phyloP scores from a whole-genome alignment of 352 stramenopile species.

The Phytophthora multivora region DNA sequence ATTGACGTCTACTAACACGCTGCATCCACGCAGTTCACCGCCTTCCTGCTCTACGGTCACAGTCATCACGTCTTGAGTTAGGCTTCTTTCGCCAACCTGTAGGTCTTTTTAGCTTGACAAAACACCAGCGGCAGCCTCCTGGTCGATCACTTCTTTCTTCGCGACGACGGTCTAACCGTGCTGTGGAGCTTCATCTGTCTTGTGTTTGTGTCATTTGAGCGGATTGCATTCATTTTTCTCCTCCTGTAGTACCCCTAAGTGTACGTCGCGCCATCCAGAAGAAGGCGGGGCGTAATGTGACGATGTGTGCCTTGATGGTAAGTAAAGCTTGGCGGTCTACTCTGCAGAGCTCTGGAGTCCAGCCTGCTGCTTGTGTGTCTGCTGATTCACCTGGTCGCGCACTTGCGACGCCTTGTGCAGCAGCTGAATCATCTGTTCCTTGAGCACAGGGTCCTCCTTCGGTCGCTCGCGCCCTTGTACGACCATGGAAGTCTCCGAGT shows the following conservation, averaged over 20 bases:
- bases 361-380: slow-evolving; percentile 61
- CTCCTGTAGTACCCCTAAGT: slow-evolving; percentile 18
- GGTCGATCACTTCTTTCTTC: slow-evolving; percentile 7
- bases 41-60: no score
- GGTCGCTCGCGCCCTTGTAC: slow-evolving; percentile 45
- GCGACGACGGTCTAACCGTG: slow-evolving; percentile 2
- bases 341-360: slow-evolving; percentile 79
- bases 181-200: slow-evolving; percentile 6
- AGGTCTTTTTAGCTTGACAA: slow-evolving; percentile 4
- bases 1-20: slow-evolving; percentile 6
- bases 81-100: slow-evolving; percentile 18
- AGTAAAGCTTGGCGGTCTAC: slow-evolving; percentile 35
- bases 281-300: slow-evolving; percentile 23
- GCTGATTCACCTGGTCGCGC: slow-evolving; percentile 70
- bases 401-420: slow-evolving; percentile 84
- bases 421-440: slow-evolving; percentile 89
- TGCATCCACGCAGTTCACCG: neutral
- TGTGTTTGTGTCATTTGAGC: slow-evolving; percentile 16
- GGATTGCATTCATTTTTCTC: slow-evolving; percentile 12
- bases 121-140: neutral
- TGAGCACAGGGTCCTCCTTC: slow-evolving; percentile 74
- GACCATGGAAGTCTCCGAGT: slow-evolving; percentile 53
- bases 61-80: slow-evolving; percentile 2
- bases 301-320: slow-evolving; percentile 15
- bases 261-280: slow-evolving; percentile 24